These are phyloP conservation scores for Phyllostachys edulis DNA, from an alignment of 176 grass and related monocot genomes.

Conservation along the genomic window DNA sequence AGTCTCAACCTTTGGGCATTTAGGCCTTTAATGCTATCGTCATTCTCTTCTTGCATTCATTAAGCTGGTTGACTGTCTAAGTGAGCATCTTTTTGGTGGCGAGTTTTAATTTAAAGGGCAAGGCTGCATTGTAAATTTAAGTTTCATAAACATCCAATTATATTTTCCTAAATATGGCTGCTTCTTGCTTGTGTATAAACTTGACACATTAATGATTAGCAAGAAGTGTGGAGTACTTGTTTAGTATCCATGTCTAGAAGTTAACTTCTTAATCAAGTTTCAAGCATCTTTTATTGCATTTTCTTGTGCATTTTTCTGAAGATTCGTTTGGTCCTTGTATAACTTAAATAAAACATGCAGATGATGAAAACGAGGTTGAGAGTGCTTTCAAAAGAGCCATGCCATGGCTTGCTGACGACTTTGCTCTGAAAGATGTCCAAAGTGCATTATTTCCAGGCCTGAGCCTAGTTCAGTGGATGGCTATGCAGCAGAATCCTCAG, in stretches of 20 bases:
- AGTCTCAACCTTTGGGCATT: background rate
- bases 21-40: background rate
- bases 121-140: background rate
- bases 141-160: background rate
- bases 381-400: conserved; percentile 90
- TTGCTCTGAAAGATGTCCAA: conserved; percentile 87
- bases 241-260: background rate
- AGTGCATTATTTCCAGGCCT: conserved; percentile 84
- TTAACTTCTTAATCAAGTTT: background rate
- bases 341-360: conserved; percentile 52
- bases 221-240: background rate
- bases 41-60: conserved; percentile 2
- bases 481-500: conserved; percentile 93
- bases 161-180: background rate
- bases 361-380: conserved; percentile 83
- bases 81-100: background rate
- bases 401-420: conserved; percentile 89
- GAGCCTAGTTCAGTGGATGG: conserved; percentile 94
- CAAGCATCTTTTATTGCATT: conserved; percentile 7
- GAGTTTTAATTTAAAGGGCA: background rate
- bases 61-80: background rate
- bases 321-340: conserved; percentile 18
- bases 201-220: background rate
- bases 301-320: background rate
- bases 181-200: conserved; percentile 26